phyloP scores from a whole-genome alignment of 176 grass and related monocot genomes.

The Secale cereale region DNA sequence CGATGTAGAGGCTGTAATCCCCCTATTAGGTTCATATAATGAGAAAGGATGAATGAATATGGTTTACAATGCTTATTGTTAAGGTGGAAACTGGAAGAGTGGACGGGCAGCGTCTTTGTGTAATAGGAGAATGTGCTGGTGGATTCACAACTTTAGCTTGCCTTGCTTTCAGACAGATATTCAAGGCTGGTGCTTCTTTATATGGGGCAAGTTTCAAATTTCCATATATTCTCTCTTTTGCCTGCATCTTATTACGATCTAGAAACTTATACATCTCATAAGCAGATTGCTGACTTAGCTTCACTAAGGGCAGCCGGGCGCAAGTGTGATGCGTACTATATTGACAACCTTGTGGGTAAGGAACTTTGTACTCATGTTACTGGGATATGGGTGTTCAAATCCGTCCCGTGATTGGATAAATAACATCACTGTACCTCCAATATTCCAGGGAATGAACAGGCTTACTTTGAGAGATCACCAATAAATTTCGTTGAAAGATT shows the following conservation, averaged over 20 bases:
- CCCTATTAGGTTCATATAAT: not conserved
- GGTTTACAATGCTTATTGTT: not conserved
- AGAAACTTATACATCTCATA: not conserved
- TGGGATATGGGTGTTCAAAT: not conserved
- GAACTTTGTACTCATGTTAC: not conserved
- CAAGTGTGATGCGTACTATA: conserved; percentile 78
- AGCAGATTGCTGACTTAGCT: conserved; percentile 75
- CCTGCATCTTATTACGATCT: not conserved
- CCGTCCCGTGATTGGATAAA: conserved; percentile 2
- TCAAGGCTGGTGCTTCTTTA: conserved; percentile 76
- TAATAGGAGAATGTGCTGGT: conserved; percentile 79
- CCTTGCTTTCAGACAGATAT: conserved; percentile 83
- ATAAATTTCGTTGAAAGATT: conserved; percentile 91
- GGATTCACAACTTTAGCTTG: conserved; percentile 89
- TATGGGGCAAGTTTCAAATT: conserved; percentile 60
- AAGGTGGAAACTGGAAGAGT: conserved; percentile 77
- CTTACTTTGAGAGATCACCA: conserved; percentile 69
- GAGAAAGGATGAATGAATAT: conserved; percentile 19
- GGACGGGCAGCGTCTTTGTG: conserved; percentile 68
- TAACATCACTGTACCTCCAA: conserved; percentile 6
- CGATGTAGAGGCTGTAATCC: not conserved
- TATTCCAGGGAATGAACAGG: conserved; percentile 53
- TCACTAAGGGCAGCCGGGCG: conserved; percentile 53
- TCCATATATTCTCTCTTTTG: not conserved
- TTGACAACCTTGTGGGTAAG: conserved; percentile 83